Percentiles rank a stretch among this genome's conserved stretches.
These are phyloP conservation scores for Colletotrichum godetiae DNA, from an alignment of 2,329 filamentous ascomycete genomes.

Conservation along the genomic window DNA sequence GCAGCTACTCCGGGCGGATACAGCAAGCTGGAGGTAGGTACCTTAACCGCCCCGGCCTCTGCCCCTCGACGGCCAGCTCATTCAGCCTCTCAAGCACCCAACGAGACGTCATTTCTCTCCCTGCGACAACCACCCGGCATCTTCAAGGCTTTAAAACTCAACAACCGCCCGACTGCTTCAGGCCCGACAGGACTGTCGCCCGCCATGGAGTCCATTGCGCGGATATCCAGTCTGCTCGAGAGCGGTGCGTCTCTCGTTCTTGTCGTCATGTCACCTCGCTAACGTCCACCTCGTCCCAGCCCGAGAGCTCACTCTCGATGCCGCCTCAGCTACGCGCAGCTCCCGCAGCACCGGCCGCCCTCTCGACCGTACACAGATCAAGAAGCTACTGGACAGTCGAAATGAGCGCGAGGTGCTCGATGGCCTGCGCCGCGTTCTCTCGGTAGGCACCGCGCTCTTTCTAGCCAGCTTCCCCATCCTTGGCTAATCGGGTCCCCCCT, in stretches of 20 bases:
- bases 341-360: constrained; percentile 71
- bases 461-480: constrained; percentile 6
- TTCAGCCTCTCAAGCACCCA: constrained; percentile 9
- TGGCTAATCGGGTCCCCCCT: constrained; percentile 25
- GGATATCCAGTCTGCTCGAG: constrained; percentile 94
- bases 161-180: background rate
- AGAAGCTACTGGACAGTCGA: constrained; percentile 93
- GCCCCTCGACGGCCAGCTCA: background rate
- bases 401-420: constrained; percentile 94
- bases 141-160: background rate
- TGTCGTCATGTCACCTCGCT: constrained; percentile 34
- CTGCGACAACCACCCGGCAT: constrained; percentile 6
- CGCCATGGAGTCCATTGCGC: constrained; percentile 93
- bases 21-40: background rate
- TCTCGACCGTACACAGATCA: constrained; percentile 85
- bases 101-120: constrained; percentile 38
- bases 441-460: constrained; percentile 66
- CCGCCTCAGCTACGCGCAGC: constrained; percentile 86
- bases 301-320: constrained; percentile 96
- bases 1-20: background rate
- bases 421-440: constrained; percentile 87
- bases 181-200: background rate
- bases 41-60: constrained; percentile 12
- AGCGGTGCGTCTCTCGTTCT: constrained; percentile 72
- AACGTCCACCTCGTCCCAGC: constrained; percentile 63